Percentiles rank a stretch among this genome's conserved stretches.
phyloP scores from a whole-genome alignment of 805 yeast species.

The Ogataea populi-albae region DNA sequence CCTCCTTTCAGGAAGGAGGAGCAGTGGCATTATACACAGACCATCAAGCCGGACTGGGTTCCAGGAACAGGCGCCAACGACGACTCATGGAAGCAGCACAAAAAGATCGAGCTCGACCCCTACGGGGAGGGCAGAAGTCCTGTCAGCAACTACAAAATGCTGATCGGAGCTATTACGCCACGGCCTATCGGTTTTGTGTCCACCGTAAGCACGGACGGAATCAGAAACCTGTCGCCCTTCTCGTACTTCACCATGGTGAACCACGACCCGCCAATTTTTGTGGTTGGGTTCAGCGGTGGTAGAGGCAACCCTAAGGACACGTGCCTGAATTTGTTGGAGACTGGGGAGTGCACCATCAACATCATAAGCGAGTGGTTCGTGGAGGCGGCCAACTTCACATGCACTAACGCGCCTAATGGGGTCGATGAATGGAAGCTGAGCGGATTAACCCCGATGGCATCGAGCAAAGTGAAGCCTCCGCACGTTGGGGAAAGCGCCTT shows the following conservation, averaged over 20 bases:
- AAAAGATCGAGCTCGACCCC: slow-evolving; percentile 51
- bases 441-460: slow-evolving; percentile 48
- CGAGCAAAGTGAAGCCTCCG: slow-evolving; percentile 47
- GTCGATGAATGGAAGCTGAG: slow-evolving; percentile 55
- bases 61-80: slow-evolving; percentile 47
- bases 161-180: slow-evolving; percentile 54
- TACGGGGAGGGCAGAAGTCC: slow-evolving; percentile 38
- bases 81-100: slow-evolving; percentile 42
- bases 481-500: slow-evolving; percentile 63
- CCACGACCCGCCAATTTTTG: slow-evolving; percentile 58
- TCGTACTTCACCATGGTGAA: slow-evolving; percentile 49
- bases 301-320: slow-evolving; percentile 47
- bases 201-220: slow-evolving; percentile 42
- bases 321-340: slow-evolving; percentile 44
- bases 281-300: slow-evolving; percentile 45
- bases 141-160: slow-evolving; percentile 46
- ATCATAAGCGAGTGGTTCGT: slow-evolving; percentile 61
- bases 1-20: slow-evolving; percentile 9
- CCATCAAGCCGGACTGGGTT: slow-evolving; percentile 38
- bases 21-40: slow-evolving; percentile 8
- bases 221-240: slow-evolving; percentile 56
- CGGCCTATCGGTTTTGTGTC: slow-evolving; percentile 62
- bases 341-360: slow-evolving; percentile 53
- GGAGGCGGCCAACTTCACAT: slow-evolving; percentile 58
- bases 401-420: slow-evolving; percentile 45